Conservation (phyloP, 257 asterid genomes). For the Phtheirospermum japonicum region DNA sequence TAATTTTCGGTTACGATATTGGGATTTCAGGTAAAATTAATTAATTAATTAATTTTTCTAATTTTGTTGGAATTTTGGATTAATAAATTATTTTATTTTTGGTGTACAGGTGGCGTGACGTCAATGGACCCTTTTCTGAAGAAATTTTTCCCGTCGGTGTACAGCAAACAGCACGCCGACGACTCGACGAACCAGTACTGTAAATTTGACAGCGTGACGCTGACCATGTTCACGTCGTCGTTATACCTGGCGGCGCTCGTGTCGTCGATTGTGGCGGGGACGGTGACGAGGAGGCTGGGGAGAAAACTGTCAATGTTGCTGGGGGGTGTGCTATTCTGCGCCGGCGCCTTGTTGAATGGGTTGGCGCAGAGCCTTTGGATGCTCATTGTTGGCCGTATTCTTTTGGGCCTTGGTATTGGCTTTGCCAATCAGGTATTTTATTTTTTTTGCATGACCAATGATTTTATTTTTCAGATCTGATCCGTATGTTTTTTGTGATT, state of each 20-base stretch:
- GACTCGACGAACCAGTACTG: conserved; percentile 70
- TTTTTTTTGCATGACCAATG: too few relatives aligned
- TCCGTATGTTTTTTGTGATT: too few relatives aligned
- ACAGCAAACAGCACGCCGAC: conserved; percentile 41
- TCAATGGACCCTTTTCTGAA: conserved; percentile 73
- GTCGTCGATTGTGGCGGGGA: conserved; percentile 65
- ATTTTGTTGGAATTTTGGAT: not conserved
- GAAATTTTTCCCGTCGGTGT: conserved; percentile 64
- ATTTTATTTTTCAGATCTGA: too few relatives aligned
- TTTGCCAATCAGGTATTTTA: conserved; percentile 79
- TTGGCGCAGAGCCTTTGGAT: conserved; percentile 59
- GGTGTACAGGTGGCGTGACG: conserved; percentile 73
- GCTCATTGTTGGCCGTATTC: conserved; percentile 74
- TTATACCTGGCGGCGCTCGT: conserved; percentile 73
- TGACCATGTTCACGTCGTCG: conserved; percentile 84
- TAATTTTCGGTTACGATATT: conserved; percentile 82
- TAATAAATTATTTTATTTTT: not conserved
- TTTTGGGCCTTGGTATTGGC: conserved; percentile 85
- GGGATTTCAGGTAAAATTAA: conserved; percentile 63
- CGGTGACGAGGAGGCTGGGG: conserved; percentile 62
- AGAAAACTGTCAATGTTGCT: conserved; percentile 69
- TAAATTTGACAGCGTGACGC: conserved; percentile 62
- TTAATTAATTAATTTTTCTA: too few relatives aligned
- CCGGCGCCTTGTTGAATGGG: conserved; percentile 76
- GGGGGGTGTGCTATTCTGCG: conserved; percentile 69